Evolutionary conservation across 345 rosid species (phyloP).

Genomic region (Raphanus raphanistrum): DNA sequence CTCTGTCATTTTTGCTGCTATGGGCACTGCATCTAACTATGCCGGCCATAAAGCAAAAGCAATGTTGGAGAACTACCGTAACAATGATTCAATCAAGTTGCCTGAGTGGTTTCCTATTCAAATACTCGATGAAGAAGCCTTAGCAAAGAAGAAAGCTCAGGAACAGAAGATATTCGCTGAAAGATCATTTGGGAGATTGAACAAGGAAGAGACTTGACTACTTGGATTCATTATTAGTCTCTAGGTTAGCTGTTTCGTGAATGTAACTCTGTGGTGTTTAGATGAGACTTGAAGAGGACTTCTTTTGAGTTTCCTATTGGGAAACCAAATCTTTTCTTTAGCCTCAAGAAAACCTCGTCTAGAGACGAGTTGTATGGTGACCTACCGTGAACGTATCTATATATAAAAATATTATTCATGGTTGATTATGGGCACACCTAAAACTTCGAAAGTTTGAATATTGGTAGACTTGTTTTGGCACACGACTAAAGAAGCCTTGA

Average conservation of each 20-base stretch:
- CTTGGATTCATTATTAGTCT: not conserved
- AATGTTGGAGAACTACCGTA: constrained; percentile 32
- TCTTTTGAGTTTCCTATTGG: not conserved
- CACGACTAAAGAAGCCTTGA: not conserved
- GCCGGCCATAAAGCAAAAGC: constrained; percentile 55
- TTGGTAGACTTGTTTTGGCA: not conserved
- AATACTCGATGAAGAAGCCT: constrained; percentile 77
- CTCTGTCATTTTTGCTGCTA: constrained; percentile 60
- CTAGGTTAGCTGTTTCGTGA: not conserved
- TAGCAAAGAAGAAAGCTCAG: constrained; percentile 67
- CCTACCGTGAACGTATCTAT: constrained; percentile 1
- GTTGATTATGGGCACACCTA: constrained; percentile 23
- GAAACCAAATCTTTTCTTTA: not conserved
- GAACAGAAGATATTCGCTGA: constrained; percentile 53
- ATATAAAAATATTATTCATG: not conserved
- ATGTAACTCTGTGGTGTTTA: constrained; percentile 1
- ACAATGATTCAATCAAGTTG: constrained; percentile 50
- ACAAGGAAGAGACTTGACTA: constrained; percentile 63
- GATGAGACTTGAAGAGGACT: constrained; percentile 2
- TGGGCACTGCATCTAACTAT: constrained; percentile 62
- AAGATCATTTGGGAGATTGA: constrained; percentile 51
- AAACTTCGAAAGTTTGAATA: not conserved
- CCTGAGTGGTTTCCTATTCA: constrained; percentile 89
- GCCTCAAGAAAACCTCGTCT: not conserved
- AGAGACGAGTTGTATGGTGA: constrained; percentile 17